A percentile compares a stretch with the other conserved stretches of the same genome.
Evolutionary conservation across 306 rosid genomes (phyloP).

Genomic region (Prunus salicina): DNA sequence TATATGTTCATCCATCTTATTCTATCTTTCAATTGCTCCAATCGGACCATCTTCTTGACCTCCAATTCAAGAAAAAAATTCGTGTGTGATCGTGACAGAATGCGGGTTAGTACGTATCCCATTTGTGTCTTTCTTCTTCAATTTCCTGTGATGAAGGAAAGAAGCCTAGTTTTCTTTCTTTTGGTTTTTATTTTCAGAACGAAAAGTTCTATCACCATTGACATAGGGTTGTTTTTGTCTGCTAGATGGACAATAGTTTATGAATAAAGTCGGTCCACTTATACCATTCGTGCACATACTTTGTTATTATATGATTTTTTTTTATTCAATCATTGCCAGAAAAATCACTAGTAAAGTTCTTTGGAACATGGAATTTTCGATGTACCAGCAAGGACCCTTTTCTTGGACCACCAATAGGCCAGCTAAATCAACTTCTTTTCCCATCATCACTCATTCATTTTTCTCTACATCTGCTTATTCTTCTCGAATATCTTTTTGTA

Average conservation of each 20-base stretch:
- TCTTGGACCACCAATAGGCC: constrained; percentile 21
- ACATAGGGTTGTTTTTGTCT: constrained; percentile 40
- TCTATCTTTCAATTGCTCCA: no score
- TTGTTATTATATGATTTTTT: constrained; percentile 2
- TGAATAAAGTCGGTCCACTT: constrained; percentile 29
- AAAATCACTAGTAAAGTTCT: constrained; percentile 15
- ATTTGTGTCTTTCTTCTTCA: neutral
- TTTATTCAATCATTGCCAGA: constrained; percentile 7
- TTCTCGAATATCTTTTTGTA: neutral
- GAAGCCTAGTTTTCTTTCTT: neutral
- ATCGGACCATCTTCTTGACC: no score
- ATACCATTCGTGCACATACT: constrained; percentile 33
- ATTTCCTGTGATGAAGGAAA: neutral
- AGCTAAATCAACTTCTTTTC: constrained; percentile 32
- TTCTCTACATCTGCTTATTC: constrained; percentile 2
- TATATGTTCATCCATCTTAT: no score
- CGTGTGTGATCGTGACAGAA: no score
- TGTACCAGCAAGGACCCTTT: constrained; percentile 37
- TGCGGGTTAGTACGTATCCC: no score
- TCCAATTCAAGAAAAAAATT: no score
- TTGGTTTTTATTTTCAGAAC: constrained; percentile 5
- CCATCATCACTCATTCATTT: neutral
- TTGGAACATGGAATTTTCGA: constrained; percentile 29
- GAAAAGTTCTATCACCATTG: constrained; percentile 37
- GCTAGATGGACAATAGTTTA: constrained; percentile 41